phyloP scores from a whole-genome alignment of 192 early-diverging fungal genomes.

The Entomortierella beljakovae region DNA sequence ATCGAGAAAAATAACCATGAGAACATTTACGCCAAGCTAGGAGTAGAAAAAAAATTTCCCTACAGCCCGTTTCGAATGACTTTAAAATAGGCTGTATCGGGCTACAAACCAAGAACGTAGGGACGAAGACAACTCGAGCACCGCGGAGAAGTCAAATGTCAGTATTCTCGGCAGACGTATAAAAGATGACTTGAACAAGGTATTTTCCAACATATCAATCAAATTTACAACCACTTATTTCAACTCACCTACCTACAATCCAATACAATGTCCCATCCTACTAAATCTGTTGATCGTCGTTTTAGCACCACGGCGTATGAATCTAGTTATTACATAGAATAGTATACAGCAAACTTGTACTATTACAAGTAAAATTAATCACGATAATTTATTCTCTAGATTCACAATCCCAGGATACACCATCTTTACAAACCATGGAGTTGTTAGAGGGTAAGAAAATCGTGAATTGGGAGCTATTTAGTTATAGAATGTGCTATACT shows the following conservation, averaged over 20 bases:
- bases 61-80: too few relatives aligned
- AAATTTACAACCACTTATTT: slow-evolving; percentile 4
- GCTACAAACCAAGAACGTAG: too few relatives aligned
- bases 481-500: background rate
- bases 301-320: slow-evolving; percentile 43
- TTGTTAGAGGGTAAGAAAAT: slow-evolving; percentile 39
- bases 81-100: too few relatives aligned
- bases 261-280: background rate
- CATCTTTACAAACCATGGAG: slow-evolving; percentile 33
- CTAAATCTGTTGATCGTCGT: slow-evolving; percentile 37
- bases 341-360: background rate
- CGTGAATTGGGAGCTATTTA: too few relatives aligned
- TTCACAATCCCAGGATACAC: slow-evolving; percentile 37
- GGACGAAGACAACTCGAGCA: too few relatives aligned
- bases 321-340: background rate
- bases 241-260: background rate
- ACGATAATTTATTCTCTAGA: background rate
- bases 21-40: too few relatives aligned
- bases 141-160: too few relatives aligned
- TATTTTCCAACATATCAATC: too few relatives aligned
- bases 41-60: too few relatives aligned
- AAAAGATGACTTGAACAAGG: too few relatives aligned
- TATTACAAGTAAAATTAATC: background rate
- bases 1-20: too few relatives aligned
- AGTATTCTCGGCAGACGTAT: too few relatives aligned